A percentile compares a stretch with the other conserved stretches of the same genome.
Evolutionary conservation across 2,329 filamentous ascomycete genomes (phyloP).

Genomic region (Fusarium sp.): DNA sequence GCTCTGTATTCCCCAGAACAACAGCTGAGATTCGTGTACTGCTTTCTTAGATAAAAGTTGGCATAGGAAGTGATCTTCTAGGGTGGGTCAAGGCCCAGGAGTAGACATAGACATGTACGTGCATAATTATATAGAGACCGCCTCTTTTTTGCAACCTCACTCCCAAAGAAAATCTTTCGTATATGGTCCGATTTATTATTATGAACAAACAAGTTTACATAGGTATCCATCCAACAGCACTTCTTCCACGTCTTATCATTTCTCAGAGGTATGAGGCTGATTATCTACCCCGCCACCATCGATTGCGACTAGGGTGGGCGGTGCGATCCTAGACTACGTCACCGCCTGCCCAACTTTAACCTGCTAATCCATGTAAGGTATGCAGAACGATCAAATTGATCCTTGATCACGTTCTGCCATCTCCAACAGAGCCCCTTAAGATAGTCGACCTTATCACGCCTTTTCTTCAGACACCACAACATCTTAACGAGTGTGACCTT

Average conservation of each 20-base stretch:
- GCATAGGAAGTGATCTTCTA: neutral
- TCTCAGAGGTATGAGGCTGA: slow-evolving; percentile 11
- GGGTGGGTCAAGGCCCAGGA: neutral
- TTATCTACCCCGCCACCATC: slow-evolving; percentile 34
- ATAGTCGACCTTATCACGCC: slow-evolving; percentile 1
- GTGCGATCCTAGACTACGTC: slow-evolving; percentile 43
- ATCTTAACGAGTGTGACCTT: neutral
- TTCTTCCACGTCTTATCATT: neutral
- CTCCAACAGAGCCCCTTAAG: slow-evolving; percentile 4
- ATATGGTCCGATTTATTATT: neutral
- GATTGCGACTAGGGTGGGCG: slow-evolving; percentile 32
- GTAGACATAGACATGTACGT: neutral
- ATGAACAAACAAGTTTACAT: neutral
- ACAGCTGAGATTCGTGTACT: slow-evolving; percentile 70
- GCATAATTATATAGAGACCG: neutral
- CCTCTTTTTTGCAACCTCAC: neutral
- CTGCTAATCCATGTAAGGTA: slow-evolving; percentile 23
- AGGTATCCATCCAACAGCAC: neutral
- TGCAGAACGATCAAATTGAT: slow-evolving; percentile 28
- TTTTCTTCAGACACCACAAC: neutral
- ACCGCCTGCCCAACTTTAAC: slow-evolving; percentile 37
- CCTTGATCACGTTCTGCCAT: slow-evolving; percentile 36
- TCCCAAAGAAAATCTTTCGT: neutral
- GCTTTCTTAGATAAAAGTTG: slow-evolving; percentile 55
- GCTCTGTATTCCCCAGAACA: slow-evolving; percentile 66